These are phyloP conservation scores for Hyaloscypha finlandica DNA, from an alignment of 495 filamentous ascomycete species.

Conservation along the genomic window DNA sequence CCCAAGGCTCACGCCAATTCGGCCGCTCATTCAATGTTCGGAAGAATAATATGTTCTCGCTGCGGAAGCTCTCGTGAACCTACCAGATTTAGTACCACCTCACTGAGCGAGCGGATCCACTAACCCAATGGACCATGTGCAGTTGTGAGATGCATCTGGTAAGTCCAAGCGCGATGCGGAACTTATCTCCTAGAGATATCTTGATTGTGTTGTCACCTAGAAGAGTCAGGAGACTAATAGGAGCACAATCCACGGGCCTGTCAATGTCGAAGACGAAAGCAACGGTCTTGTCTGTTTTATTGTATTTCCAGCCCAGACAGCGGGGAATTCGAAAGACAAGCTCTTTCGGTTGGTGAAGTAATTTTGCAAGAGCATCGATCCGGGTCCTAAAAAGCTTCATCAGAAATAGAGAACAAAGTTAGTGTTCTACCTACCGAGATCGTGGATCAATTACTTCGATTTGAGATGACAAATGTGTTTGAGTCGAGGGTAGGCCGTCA, in stretches of 20 bases:
- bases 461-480: too few species aligned
- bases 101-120: background rate
- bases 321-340: slow-evolving; percentile 34
- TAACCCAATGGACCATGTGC: slow-evolving; percentile 31
- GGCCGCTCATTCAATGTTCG: slow-evolving; percentile 17
- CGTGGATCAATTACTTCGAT: too few species aligned
- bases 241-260: background rate
- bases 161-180: slow-evolving; percentile 31
- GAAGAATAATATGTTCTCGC: slow-evolving; percentile 40
- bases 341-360: slow-evolving; percentile 34
- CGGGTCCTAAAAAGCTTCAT: too few species aligned
- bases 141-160: slow-evolving; percentile 32
- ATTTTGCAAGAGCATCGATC: slow-evolving; percentile 30
- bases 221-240: background rate
- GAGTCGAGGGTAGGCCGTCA: too few species aligned
- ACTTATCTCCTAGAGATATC: slow-evolving; percentile 30
- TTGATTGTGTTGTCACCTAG: slow-evolving; percentile 5
- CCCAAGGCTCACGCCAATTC: slow-evolving; percentile 32
- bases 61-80: slow-evolving; percentile 41
- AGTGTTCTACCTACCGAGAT: too few species aligned
- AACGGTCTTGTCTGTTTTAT: slow-evolving; percentile 19
- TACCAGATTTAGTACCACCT: slow-evolving; percentile 13
- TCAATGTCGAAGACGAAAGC: slow-evolving; percentile 30
- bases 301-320: slow-evolving; percentile 34
- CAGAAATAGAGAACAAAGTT: too few species aligned